Base-by-base conservation (phyloP, 2,329 filamentous ascomycete species). In the Dactylonectria estremocensis region DNA sequence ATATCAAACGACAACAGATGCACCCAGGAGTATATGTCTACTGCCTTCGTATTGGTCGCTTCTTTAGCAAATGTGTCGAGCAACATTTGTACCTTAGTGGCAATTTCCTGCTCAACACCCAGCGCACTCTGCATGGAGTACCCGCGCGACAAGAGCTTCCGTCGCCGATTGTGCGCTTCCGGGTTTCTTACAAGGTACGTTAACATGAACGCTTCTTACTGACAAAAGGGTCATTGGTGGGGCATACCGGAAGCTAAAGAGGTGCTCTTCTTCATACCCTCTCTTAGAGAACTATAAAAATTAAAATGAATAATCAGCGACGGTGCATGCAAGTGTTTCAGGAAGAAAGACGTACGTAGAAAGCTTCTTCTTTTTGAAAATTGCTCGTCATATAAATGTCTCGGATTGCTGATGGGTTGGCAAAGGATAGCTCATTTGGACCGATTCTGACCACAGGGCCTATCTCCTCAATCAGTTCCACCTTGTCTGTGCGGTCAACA, bases 401-500 rank as follows among this genome's bases (percentile, higher is more conserved):
- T 18, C 28, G 45, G 11, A 60, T 20, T 20, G 46, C 57, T 10
- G 46, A 28, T 16, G 57, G 57, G 31, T 50, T 16, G n/a, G 57
- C 45, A 31, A 60, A 60, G 18, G 57, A 60, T 7, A 60, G 45
- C 46, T 60, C 57, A 43, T 60, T 60, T 40, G 57, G 57, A 16
- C 57, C 57, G 22, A 60, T 43, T 31, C 57, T 43, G 16, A 60
- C 33, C 11, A 60, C 57, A 14, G 57, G 10, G 33, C 33, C 33
- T 35, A 35, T 35, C 33, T 35, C 33, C 33, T 35, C 33, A 35
- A 35, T 35, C 33, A 35, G 33, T 35, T 35, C 33, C 33, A 35
- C 33, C 33, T 35, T 35, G 33, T 35, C 33, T 35, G 33, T 35
- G 33, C 33, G 33, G 33, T 35, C 33, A 35, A 35, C 33, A 35